These are phyloP conservation scores for Trichoderma endophyticum DNA, from an alignment of 2,329 filamentous ascomycete genomes.

Conservation along the genomic window DNA sequence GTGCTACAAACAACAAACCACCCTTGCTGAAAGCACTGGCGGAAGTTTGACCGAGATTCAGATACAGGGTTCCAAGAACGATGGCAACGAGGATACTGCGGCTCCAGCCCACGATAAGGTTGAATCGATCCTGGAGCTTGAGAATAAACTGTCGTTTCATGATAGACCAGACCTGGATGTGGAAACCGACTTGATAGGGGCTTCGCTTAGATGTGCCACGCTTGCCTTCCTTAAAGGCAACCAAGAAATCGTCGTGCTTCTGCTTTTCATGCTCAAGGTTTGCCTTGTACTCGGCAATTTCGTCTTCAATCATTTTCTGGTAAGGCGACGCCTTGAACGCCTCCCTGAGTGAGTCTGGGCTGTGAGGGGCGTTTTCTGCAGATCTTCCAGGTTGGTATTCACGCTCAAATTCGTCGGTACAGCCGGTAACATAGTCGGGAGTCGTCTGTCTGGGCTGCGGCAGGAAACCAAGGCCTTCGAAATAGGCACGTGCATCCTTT, in stretches of 20 bases:
- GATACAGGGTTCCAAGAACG: slow-evolving; percentile 75
- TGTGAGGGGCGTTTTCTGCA: slow-evolving; percentile 64
- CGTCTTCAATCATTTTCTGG: slow-evolving; percentile 53
- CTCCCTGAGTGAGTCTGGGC: slow-evolving; percentile 61
- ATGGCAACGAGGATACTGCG: slow-evolving; percentile 69
- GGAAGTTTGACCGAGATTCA: slow-evolving; percentile 62
- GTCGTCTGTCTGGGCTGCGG: slow-evolving; percentile 75
- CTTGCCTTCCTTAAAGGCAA: slow-evolving; percentile 75
- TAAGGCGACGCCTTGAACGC: slow-evolving; percentile 67
- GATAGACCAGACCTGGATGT: slow-evolving; percentile 76
- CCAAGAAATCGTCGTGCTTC: slow-evolving; percentile 71
- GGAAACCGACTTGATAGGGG: slow-evolving; percentile 80
- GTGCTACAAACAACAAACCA: slow-evolving; percentile 74
- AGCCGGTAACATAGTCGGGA: slow-evolving; percentile 77
- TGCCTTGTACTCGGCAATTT: slow-evolving; percentile 69
- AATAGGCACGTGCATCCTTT: slow-evolving; percentile 66
- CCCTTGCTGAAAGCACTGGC: slow-evolving; percentile 77
- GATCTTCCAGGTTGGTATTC: slow-evolving; percentile 68
- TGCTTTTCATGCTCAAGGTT: slow-evolving; percentile 61
- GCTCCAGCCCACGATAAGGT: slow-evolving; percentile 69
- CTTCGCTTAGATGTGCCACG: slow-evolving; percentile 70
- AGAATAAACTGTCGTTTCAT: slow-evolving; percentile 82
- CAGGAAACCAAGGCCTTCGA: slow-evolving; percentile 72
- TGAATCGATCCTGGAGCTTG: slow-evolving; percentile 81
- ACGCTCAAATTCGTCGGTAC: slow-evolving; percentile 80